A percentile compares a stretch with the other conserved stretches of the same genome.
Evolutionary conservation across 345 rosid genomes (phyloP).

Genomic region (sweet orange (Citrus sinensis)): DVS_A1.0 CM039161.1:1330001-1330500

Average conservation of each 20-base stretch:
- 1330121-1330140: slow-evolving; percentile 24
- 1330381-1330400: background rate
- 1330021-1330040: no score
- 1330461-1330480: slow-evolving; percentile 24
- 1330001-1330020: no score
- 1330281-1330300: slow-evolving; percentile 23
- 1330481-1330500: slow-evolving; percentile 20
- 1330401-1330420: no score
- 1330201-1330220: no score
- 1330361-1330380: slow-evolving; percentile 5
- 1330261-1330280: slow-evolving; percentile 27
- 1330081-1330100: slow-evolving; percentile 24
- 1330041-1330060: no score
- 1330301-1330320: slow-evolving; percentile 25
- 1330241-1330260: background rate
- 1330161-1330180: slow-evolving; percentile 20
- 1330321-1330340: slow-evolving; percentile 24
- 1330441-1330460: slow-evolving; percentile 9
- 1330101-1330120: slow-evolving; percentile 37
- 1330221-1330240: no score
- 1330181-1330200: background rate
- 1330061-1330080: background rate
- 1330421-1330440: no score
- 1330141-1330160: slow-evolving; percentile 25
- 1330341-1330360: slow-evolving; percentile 20